phyloP scores from a whole-genome alignment of 1,139 yeast species.

The Nakaseomyces kungkrabaensis region DNA sequence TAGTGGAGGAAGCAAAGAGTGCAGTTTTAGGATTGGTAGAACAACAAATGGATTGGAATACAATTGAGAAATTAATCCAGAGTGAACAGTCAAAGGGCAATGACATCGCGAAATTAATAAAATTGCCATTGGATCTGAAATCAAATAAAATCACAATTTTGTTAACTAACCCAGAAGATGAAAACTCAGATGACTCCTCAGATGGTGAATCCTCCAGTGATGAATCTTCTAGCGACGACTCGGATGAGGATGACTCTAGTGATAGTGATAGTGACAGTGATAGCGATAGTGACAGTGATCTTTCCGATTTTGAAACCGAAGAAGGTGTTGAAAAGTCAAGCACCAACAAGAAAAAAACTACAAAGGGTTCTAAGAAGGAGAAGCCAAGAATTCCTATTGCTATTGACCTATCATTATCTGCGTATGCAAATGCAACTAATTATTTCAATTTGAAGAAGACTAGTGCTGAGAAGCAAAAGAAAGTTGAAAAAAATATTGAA shows the following conservation, averaged over 20 bases:
- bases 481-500: slow-evolving; percentile 70
- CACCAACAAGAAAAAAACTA: slow-evolving; percentile 12
- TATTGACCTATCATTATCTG: slow-evolving; percentile 61
- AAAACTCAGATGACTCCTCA: slow-evolving; percentile 3
- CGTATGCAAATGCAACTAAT: slow-evolving; percentile 83
- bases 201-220: slow-evolving; percentile 8
- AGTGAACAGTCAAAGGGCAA: slow-evolving; percentile 64
- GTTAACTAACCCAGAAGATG: slow-evolving; percentile 29
- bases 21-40: slow-evolving; percentile 59
- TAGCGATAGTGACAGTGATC: slow-evolving; percentile 5
- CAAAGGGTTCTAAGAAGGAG: slow-evolving; percentile 14
- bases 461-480: slow-evolving; percentile 69
- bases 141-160: slow-evolving; percentile 57
- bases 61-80: slow-evolving; percentile 65
- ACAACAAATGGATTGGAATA: slow-evolving; percentile 92
- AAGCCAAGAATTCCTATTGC: slow-evolving; percentile 35
- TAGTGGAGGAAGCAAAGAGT: slow-evolving; percentile 61
- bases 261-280: slow-evolving; percentile 8
- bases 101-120: slow-evolving; percentile 50
- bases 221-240: slow-evolving; percentile 10
- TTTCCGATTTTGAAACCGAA: slow-evolving; percentile 10
- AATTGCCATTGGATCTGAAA: slow-evolving; percentile 59
- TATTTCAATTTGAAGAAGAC: slow-evolving; percentile 72
- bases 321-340: slow-evolving; percentile 6
- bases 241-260: slow-evolving; percentile 7